Base-by-base conservation (phyloP, 2,329 filamentous ascomycete genomes). In the Penicillium sp. region DNA sequence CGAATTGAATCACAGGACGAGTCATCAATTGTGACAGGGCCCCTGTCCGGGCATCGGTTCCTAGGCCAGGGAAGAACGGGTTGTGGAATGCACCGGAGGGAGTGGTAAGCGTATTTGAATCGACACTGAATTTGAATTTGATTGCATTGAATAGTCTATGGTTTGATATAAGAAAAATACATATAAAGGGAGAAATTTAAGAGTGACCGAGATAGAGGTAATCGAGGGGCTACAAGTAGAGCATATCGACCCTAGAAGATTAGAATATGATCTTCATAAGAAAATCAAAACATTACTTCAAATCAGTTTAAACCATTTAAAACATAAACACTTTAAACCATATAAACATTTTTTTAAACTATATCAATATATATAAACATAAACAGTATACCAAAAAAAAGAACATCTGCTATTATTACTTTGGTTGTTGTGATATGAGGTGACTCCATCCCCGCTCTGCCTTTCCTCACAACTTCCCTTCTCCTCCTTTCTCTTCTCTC, bases 361-460 rank as follows among this genome's bases (percentile, higher is more conserved):
- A 25, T 36, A 29, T 21, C 25, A 47, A 46, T 23, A 23, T 34
- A 34, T 34, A 16, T 33, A 34, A 16, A 33, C 1, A 36, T 23
- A 11, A n/a, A n/a, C 27, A 27, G 3, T 15, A 23, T 41, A 34
- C 6, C 0, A 34, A 16, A 34, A 34, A 31, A 31, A 31, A 21
- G 19, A 31, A 15, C 33, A 34, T 13, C 3, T 55, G 52, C 39
- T 57, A 50, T 53, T 40, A 57, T 55, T 52, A 53, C 49, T 51
- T 41, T 45, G 44, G 43, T 33, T 50, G 57, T 53, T 57, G 59
- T 60, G 60, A 64, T 62, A 62, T 66, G 64, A 64, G 64, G 64
- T 66, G 64, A 65, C 62, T 64, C 62, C 62, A 61, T 65, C 61
- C 60, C 62, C 62, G 62, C 62, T 62, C 60, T 58, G 54, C 58